Conservation (phyloP, 1,139 yeast species). For the Geotrichum europaeum region DNA sequence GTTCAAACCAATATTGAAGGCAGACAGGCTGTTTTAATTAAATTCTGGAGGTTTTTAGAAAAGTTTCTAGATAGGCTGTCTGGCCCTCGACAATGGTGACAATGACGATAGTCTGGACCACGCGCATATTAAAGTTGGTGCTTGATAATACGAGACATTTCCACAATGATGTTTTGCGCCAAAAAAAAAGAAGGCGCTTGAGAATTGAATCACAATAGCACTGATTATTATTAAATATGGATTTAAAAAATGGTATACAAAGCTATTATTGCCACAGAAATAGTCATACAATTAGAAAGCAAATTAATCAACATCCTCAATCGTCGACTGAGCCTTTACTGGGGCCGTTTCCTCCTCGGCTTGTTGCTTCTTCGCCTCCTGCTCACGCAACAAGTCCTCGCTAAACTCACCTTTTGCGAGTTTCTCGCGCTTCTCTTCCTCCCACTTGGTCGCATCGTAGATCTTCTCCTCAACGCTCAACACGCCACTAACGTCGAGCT, state of each 20-base stretch:
- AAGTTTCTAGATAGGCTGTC: too few species aligned
- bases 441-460: conserved; percentile 67
- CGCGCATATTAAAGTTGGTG: too few species aligned
- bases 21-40: too few species aligned
- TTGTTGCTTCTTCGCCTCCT: conserved; percentile 35
- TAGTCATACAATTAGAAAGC: background rate
- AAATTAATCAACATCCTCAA: conserved; percentile 16
- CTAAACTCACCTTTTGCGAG: conserved; percentile 15
- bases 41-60: too few species aligned
- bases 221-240: too few species aligned
- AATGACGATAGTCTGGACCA: too few species aligned
- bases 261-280: background rate
- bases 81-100: too few species aligned
- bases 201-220: too few species aligned
- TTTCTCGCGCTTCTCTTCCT: conserved; percentile 39
- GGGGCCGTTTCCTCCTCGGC: conserved; percentile 19
- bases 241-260: background rate
- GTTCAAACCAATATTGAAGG: too few species aligned
- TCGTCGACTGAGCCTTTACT: conserved; percentile 14
- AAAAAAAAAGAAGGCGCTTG: too few species aligned
- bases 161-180: too few species aligned
- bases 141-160: too few species aligned
- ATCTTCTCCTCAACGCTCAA: conserved; percentile 72
- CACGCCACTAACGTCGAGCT: conserved; percentile 75
- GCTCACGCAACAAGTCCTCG: conserved; percentile 12